phyloP scores from a whole-genome alignment of 1,139 yeast genomes.

The Yamadazyma jaroonii region DNA sequence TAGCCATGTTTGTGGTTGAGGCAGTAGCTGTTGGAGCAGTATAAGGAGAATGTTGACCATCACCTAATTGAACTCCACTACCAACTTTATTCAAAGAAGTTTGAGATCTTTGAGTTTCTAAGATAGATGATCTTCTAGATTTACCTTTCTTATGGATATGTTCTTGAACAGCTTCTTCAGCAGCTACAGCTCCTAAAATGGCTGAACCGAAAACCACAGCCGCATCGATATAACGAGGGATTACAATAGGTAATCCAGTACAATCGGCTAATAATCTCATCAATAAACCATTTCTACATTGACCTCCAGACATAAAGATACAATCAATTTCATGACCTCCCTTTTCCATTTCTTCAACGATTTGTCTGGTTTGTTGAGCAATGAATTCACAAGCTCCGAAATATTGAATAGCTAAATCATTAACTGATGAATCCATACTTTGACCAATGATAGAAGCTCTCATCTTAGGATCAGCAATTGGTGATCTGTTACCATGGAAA shows the following conservation, averaged over 20 bases:
- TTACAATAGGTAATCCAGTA: constrained; percentile 87
- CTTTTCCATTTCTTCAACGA: constrained; percentile 76
- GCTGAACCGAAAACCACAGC: constrained; percentile 97
- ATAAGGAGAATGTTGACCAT: constrained; percentile 58
- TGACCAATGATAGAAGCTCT: constrained; percentile 91
- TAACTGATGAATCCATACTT: constrained; percentile 83
- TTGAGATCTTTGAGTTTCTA: constrained; percentile 32
- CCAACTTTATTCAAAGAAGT: constrained; percentile 21
- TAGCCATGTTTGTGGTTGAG: constrained; percentile 53
- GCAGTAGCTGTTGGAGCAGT: constrained; percentile 75
- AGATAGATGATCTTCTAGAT: constrained; percentile 38
- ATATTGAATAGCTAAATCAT: constrained; percentile 81
- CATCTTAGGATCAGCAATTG: constrained; percentile 93
- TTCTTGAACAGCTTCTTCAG: constrained; percentile 53
- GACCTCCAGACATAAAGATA: constrained; percentile 94
- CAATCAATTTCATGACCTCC: constrained; percentile 76
- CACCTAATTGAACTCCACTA: constrained; percentile 11
- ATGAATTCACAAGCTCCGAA: constrained; percentile 95
- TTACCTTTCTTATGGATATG: constrained; percentile 31
- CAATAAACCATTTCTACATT: constrained; percentile 84
- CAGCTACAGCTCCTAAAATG: constrained; percentile 90
- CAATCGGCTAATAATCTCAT: constrained; percentile 91
- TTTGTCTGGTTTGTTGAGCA: constrained; percentile 96
- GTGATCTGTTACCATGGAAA: constrained; percentile 94
- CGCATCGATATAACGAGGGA: constrained; percentile 93